Conservation (phyloP, 192 early-diverging fungal genomes). For the Rhizophagus prolifer region DNA sequence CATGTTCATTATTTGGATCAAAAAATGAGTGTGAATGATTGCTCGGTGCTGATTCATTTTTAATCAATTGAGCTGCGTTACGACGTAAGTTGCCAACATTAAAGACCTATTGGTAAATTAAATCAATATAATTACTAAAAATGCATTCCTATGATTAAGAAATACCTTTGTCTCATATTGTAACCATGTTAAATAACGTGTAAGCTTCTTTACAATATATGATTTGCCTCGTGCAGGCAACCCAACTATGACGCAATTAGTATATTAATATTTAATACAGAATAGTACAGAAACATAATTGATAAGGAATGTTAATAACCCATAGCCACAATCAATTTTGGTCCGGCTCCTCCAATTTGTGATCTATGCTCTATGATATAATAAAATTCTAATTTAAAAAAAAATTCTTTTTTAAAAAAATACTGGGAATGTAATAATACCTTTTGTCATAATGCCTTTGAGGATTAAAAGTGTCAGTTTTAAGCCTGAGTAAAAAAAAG, state of each 20-base stretch:
- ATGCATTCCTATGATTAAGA: background rate
- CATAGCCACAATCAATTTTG: slow-evolving; percentile 94
- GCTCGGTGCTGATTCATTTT: slow-evolving; percentile 38
- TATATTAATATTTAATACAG: too few relatives aligned
- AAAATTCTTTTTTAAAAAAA: background rate
- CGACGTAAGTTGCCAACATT: slow-evolving; percentile 96
- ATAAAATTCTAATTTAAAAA: too few relatives aligned
- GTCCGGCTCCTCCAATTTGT: slow-evolving; percentile 45
- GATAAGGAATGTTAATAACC: slow-evolving; percentile 42
- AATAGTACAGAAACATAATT: background rate
- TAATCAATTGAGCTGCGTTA: slow-evolving; percentile 51
- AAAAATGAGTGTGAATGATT: slow-evolving; percentile 87
- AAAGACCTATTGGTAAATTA: slow-evolving; percentile 62
- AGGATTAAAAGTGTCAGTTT: too few relatives aligned
- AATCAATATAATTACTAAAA: background rate
- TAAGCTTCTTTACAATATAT: slow-evolving; percentile 95
- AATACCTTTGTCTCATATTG: slow-evolving; percentile 75
- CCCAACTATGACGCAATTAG: slow-evolving; percentile 58
- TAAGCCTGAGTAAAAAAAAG: too few relatives aligned
- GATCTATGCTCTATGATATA: background rate
- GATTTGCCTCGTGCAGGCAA: slow-evolving; percentile 93
- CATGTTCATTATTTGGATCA: slow-evolving; percentile 83
- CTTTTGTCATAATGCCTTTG: background rate
- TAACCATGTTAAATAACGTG: slow-evolving; percentile 82
- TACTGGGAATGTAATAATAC: background rate